Percentiles rank a stretch among this genome's conserved stretches.
Conservation (phyloP, 1,284 basidiomycete species). For the Rhodotorula sp. region DNA sequence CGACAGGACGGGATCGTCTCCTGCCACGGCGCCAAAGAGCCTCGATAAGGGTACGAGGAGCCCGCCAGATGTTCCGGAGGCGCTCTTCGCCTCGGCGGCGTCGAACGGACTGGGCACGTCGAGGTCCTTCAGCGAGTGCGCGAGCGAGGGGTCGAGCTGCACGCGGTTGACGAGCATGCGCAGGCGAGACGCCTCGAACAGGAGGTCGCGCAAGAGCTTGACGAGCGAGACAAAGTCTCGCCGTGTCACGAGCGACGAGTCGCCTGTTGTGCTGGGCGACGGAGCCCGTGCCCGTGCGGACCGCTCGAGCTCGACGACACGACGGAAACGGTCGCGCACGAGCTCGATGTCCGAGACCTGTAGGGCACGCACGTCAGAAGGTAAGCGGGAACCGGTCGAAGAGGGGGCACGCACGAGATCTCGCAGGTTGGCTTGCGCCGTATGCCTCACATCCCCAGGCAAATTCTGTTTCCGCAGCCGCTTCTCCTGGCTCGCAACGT, state of each 20-base stretch:
- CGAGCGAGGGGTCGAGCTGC: conserved; percentile 79
- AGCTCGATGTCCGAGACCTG: conserved; percentile 62
- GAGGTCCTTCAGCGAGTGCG: conserved; percentile 66
- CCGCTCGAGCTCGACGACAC: conserved; percentile 57
- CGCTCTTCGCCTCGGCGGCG: conserved; percentile 49
- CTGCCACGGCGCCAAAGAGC: conserved; percentile 56
- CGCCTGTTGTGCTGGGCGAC: neutral
- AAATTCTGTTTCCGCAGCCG: conserved; percentile 89
- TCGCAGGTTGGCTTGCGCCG: conserved; percentile 80
- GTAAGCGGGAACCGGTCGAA: neutral
- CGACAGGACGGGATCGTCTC: neutral
- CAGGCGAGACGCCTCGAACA: conserved; percentile 78
- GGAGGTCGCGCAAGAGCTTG: conserved; percentile 80
- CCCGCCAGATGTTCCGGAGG: conserved; percentile 4
- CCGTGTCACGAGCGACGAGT: conserved; percentile 65
- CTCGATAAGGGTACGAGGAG: conserved; percentile 72
- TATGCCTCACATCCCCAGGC: conserved; percentile 73
- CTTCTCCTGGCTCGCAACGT: conserved; percentile 82
- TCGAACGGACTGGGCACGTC: conserved; percentile 29
- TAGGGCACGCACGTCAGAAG: neutral
- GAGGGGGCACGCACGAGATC: conserved; percentile 60
- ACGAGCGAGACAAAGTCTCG: conserved; percentile 82
- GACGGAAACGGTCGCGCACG: conserved; percentile 73
- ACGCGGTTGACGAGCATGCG: conserved; percentile 84
- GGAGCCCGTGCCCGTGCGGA: conserved; percentile 47